Evolutionary conservation across 768 basidiomycete species (phyloP).

Genomic region (Leccinum broughii): DNA sequence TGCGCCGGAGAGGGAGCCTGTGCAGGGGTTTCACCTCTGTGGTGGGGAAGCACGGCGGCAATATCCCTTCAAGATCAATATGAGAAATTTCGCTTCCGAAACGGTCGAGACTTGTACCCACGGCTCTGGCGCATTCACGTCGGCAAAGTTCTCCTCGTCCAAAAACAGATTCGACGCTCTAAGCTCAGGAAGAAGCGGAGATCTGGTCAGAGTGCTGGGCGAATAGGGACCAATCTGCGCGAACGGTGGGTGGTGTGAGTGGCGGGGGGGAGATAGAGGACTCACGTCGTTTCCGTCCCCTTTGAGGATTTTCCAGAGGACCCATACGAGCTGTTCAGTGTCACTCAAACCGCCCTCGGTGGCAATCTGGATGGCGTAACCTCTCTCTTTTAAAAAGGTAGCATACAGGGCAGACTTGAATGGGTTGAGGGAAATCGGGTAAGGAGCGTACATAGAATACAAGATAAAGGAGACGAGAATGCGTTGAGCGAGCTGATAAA

Average conservation of each 20-base stretch:
- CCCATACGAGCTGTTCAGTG: slow-evolving; percentile 83
- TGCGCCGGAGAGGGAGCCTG: slow-evolving; percentile 7
- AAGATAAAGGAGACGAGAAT: slow-evolving; percentile 80
- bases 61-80: slow-evolving; percentile 21
- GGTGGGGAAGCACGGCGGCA: slow-evolving; percentile 8
- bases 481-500: slow-evolving; percentile 60
- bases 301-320: slow-evolving; percentile 82
- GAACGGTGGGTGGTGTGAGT: slow-evolving; percentile 4
- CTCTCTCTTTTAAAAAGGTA: slow-evolving; percentile 68
- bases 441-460: slow-evolving; percentile 76
- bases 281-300: slow-evolving; percentile 78
- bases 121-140: slow-evolving; percentile 48
- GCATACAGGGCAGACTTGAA: slow-evolving; percentile 73
- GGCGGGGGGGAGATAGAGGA: slow-evolving; percentile 2
- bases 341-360: slow-evolving; percentile 48
- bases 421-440: slow-evolving; percentile 78
- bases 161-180: slow-evolving; percentile 70
- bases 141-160: slow-evolving; percentile 58
- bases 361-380: slow-evolving; percentile 55
- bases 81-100: slow-evolving; percentile 14
- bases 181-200: slow-evolving; percentile 74
- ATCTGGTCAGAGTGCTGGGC: slow-evolving; percentile 69
- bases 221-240: slow-evolving; percentile 81
- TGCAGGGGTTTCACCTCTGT: slow-evolving; percentile 4
- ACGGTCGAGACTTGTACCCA: slow-evolving; percentile 26